Evolutionary conservation across 2,329 filamentous ascomycete genomes (phyloP), one percentile per base, ranked within the genome.

Genomic region (Paracamarosporium sp.): DNA sequence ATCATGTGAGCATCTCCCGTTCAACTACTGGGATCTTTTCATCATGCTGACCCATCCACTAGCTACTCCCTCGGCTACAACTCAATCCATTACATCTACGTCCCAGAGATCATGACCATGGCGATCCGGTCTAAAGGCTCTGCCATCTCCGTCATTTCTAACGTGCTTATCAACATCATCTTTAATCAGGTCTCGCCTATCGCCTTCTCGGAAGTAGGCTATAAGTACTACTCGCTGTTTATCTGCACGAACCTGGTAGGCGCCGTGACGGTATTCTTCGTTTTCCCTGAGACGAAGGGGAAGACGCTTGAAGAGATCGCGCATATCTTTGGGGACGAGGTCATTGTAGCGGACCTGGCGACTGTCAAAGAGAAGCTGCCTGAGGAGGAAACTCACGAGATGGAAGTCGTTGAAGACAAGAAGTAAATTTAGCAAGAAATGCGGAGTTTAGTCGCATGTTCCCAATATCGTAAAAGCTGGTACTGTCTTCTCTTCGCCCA

Each of bases 21-120:
- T n/a, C n/a, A n/a, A 31, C 30, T 13, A 31, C 30, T 7, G 30
- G 6, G 13, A n/a, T n/a, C 35, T 7, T 38, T n/a, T 27, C 41
- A 45, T n/a, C 8, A 45, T 45, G 22, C 41, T 45, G 27, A 45
- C 22, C 9, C 13, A 7, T 25, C 8, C 4, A 24, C 15, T 17
- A 61, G 55, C 48, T 73, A 70, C 41, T 57, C 63, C 8, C 69
- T 64, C 50, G 69, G 69, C 30, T 71, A 68, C 61, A 71, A 70
- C 12, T 66, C 67, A 13, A 60, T 73, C 9, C 69, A 72, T 45
- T 70, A 65, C 2, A 63, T 73, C 24, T 73, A 71, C 54, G 58
- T 67, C n/a, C 66, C 69, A 5, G 71, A 74, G 33, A 68, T 65
- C 55, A 63, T 74, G 36, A 62, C 68, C 43, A 70, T 67, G 57